These are phyloP conservation scores for Diaporthe eres DNA, from an alignment of 2,329 filamentous ascomycete species.

Conservation along the genomic window DNA sequence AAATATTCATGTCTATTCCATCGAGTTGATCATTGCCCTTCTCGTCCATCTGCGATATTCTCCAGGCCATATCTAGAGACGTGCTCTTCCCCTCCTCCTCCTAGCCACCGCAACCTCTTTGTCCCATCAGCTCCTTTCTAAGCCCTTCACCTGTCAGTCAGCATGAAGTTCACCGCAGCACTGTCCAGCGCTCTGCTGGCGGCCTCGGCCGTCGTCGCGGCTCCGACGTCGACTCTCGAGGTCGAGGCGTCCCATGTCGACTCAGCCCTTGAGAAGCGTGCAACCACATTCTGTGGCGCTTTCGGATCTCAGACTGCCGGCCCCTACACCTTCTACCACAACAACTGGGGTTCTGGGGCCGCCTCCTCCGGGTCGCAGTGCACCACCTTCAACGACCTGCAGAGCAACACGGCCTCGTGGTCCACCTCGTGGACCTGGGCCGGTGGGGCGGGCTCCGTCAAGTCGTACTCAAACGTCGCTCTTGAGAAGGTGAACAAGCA, in stretches of 20 bases:
- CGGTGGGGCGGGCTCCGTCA: slow-evolving; percentile 56
- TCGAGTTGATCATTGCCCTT: slow-evolving; percentile 17
- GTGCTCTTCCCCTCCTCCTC: not conserved
- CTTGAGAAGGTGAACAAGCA: slow-evolving; percentile 50
- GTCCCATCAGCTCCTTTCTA: not conserved
- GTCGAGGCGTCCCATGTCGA: slow-evolving; percentile 22
- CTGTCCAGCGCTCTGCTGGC: slow-evolving; percentile 15
- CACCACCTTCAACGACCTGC: slow-evolving; percentile 55
- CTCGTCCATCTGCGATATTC: slow-evolving; percentile 6
- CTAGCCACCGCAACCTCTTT: not conserved
- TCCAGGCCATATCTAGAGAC: not conserved
- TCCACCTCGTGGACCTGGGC: slow-evolving; percentile 60
- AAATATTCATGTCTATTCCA: slow-evolving; percentile 7
- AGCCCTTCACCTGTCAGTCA: not conserved
- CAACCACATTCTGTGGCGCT: slow-evolving; percentile 30
- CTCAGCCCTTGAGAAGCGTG: slow-evolving; percentile 34
- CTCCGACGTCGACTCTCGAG: slow-evolving; percentile 25
- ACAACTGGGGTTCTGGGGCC: slow-evolving; percentile 61
- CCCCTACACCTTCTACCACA: slow-evolving; percentile 64
- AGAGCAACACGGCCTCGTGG: slow-evolving; percentile 56
- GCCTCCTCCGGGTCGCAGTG: slow-evolving; percentile 58
- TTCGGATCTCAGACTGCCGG: slow-evolving; percentile 29
- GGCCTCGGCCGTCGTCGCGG: slow-evolving; percentile 19
- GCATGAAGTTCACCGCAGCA: slow-evolving; percentile 32
- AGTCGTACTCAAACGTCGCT: slow-evolving; percentile 62